A percentile compares a stretch with the other conserved stretches of the same genome.
Evolutionary conservation across 2,329 filamentous ascomycete species (phyloP).

Genomic region (Xylaria multiplex): DNA sequence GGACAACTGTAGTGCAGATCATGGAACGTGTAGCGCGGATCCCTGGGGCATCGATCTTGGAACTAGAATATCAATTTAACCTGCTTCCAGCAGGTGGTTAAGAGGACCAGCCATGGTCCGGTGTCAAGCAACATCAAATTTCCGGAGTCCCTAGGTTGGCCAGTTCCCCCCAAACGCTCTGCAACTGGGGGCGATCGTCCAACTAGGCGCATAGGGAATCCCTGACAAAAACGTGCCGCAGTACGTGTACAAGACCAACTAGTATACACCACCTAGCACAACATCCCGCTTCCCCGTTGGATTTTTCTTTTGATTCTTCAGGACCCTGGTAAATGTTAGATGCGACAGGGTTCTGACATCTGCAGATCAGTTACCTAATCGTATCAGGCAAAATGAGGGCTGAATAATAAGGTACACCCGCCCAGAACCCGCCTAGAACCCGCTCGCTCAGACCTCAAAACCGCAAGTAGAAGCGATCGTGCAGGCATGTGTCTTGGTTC

Average conservation of each 20-base stretch:
- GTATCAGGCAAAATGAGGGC: not conserved
- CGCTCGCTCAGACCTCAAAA: slow-evolving; percentile 1
- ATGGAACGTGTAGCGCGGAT: slow-evolving; percentile 4
- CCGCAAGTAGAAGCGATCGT: slow-evolving; percentile 1
- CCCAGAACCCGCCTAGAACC: too few relatives aligned
- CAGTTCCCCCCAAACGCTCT: not conserved
- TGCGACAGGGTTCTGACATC: slow-evolving; percentile 23
- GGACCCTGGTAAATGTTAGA: slow-evolving; percentile 12
- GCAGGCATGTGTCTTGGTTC: slow-evolving; percentile 2
- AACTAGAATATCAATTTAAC: slow-evolving; percentile 5
- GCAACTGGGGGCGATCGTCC: slow-evolving; percentile 18
- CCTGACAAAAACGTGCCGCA: slow-evolving; percentile 32
- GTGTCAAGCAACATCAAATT: slow-evolving; percentile 11
- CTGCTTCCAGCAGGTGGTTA: slow-evolving; percentile 25
- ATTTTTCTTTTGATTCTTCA: slow-evolving; percentile 3
- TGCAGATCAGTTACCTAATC: slow-evolving; percentile 6
- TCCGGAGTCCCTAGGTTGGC: slow-evolving; percentile 1
- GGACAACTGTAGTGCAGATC: slow-evolving; percentile 5
- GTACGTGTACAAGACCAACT: slow-evolving; percentile 20
- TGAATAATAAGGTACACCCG: not conserved
- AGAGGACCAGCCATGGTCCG: not conserved
- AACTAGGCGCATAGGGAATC: slow-evolving; percentile 27
- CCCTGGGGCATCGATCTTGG: slow-evolving; percentile 9
- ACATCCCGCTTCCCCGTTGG: slow-evolving; percentile 19
- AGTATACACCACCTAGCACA: not conserved